A percentile compares a stretch with the other conserved stretches of the same genome.
These are phyloP conservation scores for Haplosporangium sp. DNA, from an alignment of 371 early-diverging fungal species.

Conservation along the genomic window DNA sequence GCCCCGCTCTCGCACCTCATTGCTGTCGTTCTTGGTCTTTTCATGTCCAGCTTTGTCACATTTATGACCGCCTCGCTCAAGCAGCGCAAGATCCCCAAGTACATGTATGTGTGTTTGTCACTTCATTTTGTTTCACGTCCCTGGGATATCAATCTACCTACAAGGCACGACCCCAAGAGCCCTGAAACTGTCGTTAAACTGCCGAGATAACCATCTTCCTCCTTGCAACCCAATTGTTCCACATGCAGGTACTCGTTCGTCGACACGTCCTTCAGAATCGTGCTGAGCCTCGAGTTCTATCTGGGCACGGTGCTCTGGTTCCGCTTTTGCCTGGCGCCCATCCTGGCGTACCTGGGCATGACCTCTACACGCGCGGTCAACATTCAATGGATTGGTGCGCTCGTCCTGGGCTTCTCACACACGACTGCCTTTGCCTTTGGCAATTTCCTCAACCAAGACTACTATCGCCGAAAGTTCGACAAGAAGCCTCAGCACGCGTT, in stretches of 20 bases:
- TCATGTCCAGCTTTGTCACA: conserved; percentile 51
- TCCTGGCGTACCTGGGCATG: conserved; percentile 32
- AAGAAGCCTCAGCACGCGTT: conserved; percentile 52
- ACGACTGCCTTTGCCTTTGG: conserved; percentile 52
- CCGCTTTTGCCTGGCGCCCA: conserved; percentile 46
- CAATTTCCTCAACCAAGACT: conserved; percentile 51
- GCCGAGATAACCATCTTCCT: no score
- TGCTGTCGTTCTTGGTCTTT: conserved; percentile 41
- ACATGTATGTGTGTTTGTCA: conserved; percentile 22
- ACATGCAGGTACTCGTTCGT: conserved; percentile 47
- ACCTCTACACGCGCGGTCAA: conserved; percentile 21
- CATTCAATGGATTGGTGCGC: conserved; percentile 42
- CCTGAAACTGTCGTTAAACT: no score
- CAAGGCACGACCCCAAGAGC: no score
- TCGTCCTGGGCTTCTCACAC: conserved; percentile 53
- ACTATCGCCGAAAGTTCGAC: conserved; percentile 48
- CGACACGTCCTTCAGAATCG: conserved; percentile 47
- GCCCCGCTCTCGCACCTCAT: conserved; percentile 47
- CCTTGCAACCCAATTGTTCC: no score
- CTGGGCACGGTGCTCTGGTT: conserved; percentile 50
- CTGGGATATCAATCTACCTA: no score
- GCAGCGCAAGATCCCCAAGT: conserved; percentile 40
- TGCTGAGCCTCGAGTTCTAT: conserved; percentile 50
- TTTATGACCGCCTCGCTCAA: conserved; percentile 49
- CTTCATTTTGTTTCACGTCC: no score